Evolutionary conservation across 1,139 yeast species (phyloP).

Genomic region (Pichia sp.): DNA sequence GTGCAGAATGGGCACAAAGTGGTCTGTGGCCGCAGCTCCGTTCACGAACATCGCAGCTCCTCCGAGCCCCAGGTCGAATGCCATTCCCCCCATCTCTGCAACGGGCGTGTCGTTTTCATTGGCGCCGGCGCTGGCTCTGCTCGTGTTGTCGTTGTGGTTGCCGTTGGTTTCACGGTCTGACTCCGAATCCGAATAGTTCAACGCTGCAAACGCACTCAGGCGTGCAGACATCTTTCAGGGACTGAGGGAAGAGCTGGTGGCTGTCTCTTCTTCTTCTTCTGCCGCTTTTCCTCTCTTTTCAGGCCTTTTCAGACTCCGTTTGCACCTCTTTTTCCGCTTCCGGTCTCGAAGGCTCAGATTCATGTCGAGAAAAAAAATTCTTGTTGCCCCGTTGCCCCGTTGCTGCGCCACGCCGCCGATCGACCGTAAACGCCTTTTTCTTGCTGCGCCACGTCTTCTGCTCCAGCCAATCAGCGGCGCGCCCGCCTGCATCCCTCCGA

Average conservation of each 20-base stretch:
- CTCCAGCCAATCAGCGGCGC: background rate
- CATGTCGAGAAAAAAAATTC: background rate
- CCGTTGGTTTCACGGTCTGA: conserved; percentile 17
- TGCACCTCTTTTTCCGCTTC: background rate
- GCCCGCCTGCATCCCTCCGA: background rate
- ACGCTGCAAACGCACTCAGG: conserved; percentile 55
- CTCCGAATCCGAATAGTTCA: conserved; percentile 27
- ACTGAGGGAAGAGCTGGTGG: background rate
- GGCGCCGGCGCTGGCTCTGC: background rate
- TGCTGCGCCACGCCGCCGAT: background rate
- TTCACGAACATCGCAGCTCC: background rate
- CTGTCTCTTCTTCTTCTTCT: background rate
- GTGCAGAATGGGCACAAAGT: background rate
- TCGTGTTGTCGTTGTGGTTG: background rate
- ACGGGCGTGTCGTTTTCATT: background rate
- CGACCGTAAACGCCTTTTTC: background rate
- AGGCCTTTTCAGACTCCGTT: background rate
- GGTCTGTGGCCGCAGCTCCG: background rate
- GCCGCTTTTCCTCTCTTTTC: no score
- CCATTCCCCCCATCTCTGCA: background rate
- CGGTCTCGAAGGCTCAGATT: background rate
- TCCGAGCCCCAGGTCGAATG: conserved; percentile 5
- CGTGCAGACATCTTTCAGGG: conserved; percentile 5
- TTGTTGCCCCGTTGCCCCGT: background rate
- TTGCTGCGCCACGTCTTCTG: background rate